These are phyloP conservation scores for Colletotrichum filicis DNA, from an alignment of 2,329 filamentous ascomycete species.

Conservation along the genomic window DNA sequence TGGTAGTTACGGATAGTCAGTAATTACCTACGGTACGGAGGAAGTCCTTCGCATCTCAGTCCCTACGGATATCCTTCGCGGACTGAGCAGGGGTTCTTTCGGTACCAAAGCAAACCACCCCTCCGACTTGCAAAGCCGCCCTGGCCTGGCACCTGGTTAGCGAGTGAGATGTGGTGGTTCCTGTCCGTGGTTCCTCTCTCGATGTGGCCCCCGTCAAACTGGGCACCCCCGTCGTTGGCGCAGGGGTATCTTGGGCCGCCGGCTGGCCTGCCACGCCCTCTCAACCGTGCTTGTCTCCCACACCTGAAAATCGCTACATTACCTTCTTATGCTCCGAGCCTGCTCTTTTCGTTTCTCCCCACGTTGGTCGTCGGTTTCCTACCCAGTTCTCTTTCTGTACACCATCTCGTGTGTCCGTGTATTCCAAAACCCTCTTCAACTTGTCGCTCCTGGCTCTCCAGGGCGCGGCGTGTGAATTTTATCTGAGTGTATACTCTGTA, in stretches of 20 bases:
- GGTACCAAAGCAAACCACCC: neutral
- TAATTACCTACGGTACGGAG: neutral
- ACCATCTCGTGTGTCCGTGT: constrained; percentile 39
- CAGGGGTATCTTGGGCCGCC: constrained; percentile 36
- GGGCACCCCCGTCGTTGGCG: constrained; percentile 13
- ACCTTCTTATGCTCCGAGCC: constrained; percentile 30
- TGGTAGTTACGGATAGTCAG: too few relatives aligned
- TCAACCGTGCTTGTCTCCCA: constrained; percentile 28
- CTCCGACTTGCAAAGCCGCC: neutral
- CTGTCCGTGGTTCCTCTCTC: constrained; percentile 23
- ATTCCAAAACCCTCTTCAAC: constrained; percentile 44
- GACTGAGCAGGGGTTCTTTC: constrained; percentile 11
- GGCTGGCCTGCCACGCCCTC: constrained; percentile 31
- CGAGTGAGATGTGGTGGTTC: constrained; percentile 29
- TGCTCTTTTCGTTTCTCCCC: constrained; percentile 22
- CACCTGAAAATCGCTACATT: constrained; percentile 33
- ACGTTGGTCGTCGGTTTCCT: constrained; percentile 31
- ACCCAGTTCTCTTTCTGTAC: constrained; percentile 47
- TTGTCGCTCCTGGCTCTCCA: constrained; percentile 59
- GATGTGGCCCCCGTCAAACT: constrained; percentile 20
- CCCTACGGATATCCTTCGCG: neutral
- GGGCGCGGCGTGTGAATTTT: constrained; percentile 53
- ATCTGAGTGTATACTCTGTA: constrained; percentile 31
- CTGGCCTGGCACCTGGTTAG: neutral
- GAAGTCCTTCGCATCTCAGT: neutral